Conservation (phyloP, 768 basidiomycete species). For the Serendipita sp. region DNA sequence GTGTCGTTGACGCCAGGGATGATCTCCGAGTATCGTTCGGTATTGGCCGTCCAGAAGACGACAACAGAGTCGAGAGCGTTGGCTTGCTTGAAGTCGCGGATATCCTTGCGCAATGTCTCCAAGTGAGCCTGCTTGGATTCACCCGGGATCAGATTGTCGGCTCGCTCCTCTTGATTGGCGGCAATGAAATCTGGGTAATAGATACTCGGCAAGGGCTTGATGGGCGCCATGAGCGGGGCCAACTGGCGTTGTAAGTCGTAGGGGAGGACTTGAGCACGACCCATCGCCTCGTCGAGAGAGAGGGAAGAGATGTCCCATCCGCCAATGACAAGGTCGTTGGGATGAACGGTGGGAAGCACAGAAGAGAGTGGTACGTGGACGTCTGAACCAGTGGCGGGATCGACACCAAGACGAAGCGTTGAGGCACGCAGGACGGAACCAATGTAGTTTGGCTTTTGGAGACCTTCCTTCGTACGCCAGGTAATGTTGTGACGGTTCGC, state of each 20-base stretch:
- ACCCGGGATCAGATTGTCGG: slow-evolving; percentile 84
- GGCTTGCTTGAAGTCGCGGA: slow-evolving; percentile 77
- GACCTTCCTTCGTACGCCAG: slow-evolving; percentile 87
- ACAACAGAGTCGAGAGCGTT: slow-evolving; percentile 76
- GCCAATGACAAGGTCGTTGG: slow-evolving; percentile 91
- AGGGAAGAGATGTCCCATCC: slow-evolving; percentile 95
- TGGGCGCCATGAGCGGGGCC: slow-evolving; percentile 62
- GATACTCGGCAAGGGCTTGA: slow-evolving; percentile 81
- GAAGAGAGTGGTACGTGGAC: slow-evolving; percentile 85
- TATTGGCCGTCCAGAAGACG: slow-evolving; percentile 99
- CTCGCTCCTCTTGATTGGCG: slow-evolving; percentile 91
- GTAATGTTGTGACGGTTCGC: slow-evolving; percentile 90
- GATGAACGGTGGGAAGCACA: slow-evolving; percentile 93
- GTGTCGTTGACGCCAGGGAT: slow-evolving; percentile 93
- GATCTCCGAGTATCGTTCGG: slow-evolving; percentile 92
- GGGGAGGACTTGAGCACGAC: slow-evolving; percentile 82
- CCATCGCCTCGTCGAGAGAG: slow-evolving; percentile 83
- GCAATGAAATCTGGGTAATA: slow-evolving; percentile 98
- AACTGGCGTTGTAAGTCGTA: slow-evolving; percentile 96
- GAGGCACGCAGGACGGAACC: slow-evolving; percentile 93
- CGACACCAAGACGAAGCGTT: slow-evolving; percentile 79
- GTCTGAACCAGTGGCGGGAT: slow-evolving; percentile 69
- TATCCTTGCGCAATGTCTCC: slow-evolving; percentile 82
- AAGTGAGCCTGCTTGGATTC: slow-evolving; percentile 80
- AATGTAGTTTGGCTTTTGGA: slow-evolving; percentile 94